These are phyloP conservation scores for Heterobasidion occidentale DNA, from an alignment of 1,284 basidiomycete species.

Conservation along the genomic window DNA sequence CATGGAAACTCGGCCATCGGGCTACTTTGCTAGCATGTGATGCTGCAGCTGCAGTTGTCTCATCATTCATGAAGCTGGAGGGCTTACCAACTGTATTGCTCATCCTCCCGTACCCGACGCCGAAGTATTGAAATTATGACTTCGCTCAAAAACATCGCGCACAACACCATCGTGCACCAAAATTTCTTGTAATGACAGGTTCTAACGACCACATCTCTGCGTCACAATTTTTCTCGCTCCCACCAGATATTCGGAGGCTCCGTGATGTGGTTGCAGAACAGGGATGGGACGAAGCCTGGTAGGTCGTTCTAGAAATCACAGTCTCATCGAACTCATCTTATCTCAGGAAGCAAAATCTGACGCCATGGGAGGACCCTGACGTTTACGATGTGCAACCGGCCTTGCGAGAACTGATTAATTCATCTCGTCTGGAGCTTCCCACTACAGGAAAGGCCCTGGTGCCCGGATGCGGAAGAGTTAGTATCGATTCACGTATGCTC, in stretches of 20 bases:
- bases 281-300: neutral
- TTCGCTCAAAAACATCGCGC: too few species aligned
- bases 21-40: too few species aligned
- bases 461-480: neutral
- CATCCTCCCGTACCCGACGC: too few species aligned
- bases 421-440: neutral
- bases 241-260: too few species aligned
- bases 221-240: too few species aligned
- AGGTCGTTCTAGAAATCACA: neutral
- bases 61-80: too few species aligned
- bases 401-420: neutral
- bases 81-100: too few species aligned
- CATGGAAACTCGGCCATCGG: too few species aligned
- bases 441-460: neutral
- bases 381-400: neutral
- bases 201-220: neutral
- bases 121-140: too few species aligned
- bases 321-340: neutral
- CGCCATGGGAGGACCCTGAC: neutral
- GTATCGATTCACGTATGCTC: neutral
- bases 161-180: too few species aligned
- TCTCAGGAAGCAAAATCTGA: neutral
- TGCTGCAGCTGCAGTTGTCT: too few species aligned
- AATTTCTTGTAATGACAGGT: neutral
- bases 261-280: neutral